phyloP scores from a whole-genome alignment of 2,329 filamentous ascomycete species.

The Calcarisporium arbuscula region DNA sequence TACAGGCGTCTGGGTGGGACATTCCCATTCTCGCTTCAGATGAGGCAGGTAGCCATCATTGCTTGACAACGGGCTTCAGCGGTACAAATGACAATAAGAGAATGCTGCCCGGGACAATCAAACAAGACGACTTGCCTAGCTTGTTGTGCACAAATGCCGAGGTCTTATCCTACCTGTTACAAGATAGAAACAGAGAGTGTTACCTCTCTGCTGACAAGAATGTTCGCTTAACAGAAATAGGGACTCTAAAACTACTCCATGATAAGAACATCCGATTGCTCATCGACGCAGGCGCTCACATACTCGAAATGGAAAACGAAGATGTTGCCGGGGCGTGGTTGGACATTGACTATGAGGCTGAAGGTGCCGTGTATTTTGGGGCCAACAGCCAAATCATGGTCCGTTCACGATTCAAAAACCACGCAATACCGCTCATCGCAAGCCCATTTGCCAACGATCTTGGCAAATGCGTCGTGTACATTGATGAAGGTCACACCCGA shows the following conservation, averaged over 20 bases:
- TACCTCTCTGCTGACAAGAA: slow-evolving; percentile 19
- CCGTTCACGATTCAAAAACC: slow-evolving; percentile 25
- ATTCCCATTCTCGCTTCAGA: slow-evolving; percentile 40
- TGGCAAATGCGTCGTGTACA: slow-evolving; percentile 46
- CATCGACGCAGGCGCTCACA: slow-evolving; percentile 59
- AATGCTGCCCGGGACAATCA: slow-evolving; percentile 52
- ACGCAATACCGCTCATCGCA: slow-evolving; percentile 42
- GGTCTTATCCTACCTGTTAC: slow-evolving; percentile 53
- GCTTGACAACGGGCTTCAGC: slow-evolving; percentile 63
- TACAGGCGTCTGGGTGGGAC: slow-evolving; percentile 64
- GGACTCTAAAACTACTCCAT: slow-evolving; percentile 35
- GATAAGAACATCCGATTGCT: slow-evolving; percentile 40
- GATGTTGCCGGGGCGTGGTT: slow-evolving; percentile 46
- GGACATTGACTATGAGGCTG: slow-evolving; percentile 31
- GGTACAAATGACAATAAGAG: slow-evolving; percentile 62
- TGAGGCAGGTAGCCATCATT: no score
- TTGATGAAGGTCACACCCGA: slow-evolving; percentile 43
- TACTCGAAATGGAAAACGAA: slow-evolving; percentile 54
- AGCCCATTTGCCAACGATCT: slow-evolving; percentile 50
- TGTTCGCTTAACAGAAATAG: slow-evolving; percentile 35
- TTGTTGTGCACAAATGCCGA: slow-evolving; percentile 57
- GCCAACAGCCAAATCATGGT: slow-evolving; percentile 21
- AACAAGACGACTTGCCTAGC: slow-evolving; percentile 51
- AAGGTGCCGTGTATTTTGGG: slow-evolving; percentile 50
- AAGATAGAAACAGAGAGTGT: slow-evolving; percentile 44